Base-by-base conservation (phyloP, 2,329 filamentous ascomycete species). In the Akanthomyces dipterigenus region DNA sequence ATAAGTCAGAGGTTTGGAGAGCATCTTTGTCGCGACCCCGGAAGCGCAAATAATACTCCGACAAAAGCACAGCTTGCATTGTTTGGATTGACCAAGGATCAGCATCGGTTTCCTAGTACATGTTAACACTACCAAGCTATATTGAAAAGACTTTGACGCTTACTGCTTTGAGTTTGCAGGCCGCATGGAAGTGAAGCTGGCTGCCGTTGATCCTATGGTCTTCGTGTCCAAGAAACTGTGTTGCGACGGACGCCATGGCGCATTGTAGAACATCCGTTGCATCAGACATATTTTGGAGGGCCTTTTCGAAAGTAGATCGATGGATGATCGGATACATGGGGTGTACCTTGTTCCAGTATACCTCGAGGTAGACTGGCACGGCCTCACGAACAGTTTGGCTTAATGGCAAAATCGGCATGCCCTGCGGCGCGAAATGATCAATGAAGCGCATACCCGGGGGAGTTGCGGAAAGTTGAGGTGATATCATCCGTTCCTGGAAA, bases 231-330 rank as follows among this genome's bases (percentile, higher is more conserved):
- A 82, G 71, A 63, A 77, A 79, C 66, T 84, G 81, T 24, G 81
- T 79, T 50, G 79, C 82, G 34, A 84, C 69, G n/a, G 82, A 82
- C 24, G 81, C 82, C 82, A 85, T 84, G 63, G 81, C 80, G 63
- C 76, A 83, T 16, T 72, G 76, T 50, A 84, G 71, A 46, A 80
- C 70, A 58, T 81, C 77, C 7, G 70, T 40, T 31, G 73, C 70
- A 58, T 79, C 76, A 5, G 71, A 70, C 8, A 63, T 62, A 28
- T 59, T 64, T 12, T 65, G 66, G 6, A 67, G 63, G 20, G 70
- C 70, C 28, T 70, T 72, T 61, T 80, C 77, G 45, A 80, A 77
- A 16, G 75, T 77, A 24, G 72, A 69, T 62, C 75, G 75, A 69
- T 85, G 82, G 28, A 84, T 73, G 28, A 84, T 68, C n/a, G 82